Evolutionary conservation across 106 monocot genomes (phyloP), one percentile per base, ranked within the genome.

Genomic region (Platanthera guangdongensis): DNA sequence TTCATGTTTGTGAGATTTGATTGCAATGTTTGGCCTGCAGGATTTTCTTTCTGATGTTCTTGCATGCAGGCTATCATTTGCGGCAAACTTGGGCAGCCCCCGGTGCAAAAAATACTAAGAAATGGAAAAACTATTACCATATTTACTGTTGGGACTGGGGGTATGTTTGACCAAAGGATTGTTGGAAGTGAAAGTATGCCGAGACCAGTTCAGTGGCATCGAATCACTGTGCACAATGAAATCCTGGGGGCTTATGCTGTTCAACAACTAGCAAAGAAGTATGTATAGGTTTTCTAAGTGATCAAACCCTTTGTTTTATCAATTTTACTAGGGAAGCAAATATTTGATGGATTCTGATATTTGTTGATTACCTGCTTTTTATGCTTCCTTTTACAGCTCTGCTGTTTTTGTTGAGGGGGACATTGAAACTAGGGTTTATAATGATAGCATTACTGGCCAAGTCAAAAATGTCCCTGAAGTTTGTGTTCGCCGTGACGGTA

Each of bases 401-500:
- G 59, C 89, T 54, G 97, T 99, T 64, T 99, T 82, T 83, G 85
- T 99, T 82, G 97, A 99, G 77, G 97, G 97, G 54, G 94, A 99
- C 71, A 99, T 99, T 78, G 97, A 99, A 82, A 94, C 94, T 57
- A 89, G 97, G 86, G 94, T 99, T 15, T 99, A 99, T 78, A 92
- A 99, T 84, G 97, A 99, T 78, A 87, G 79, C 82, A 92, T 99
- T 77, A 92, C 67, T 68, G 97, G 92, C 54, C 88, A 94, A 78
- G 76, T 99, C 39, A 99, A 83, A 81, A 94, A 85, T 75, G 77
- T 99, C 65, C 94, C 97, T 67, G 97, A 99, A 80, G 88, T 99
- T 48, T 88, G 87, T 81, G 88, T 99, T 63, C 91, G 97, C 5
- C 92, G 84, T 84, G 94, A 92, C 83, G 97, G 97, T 99, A 94